These are phyloP conservation scores for Straminergon stramineum DNA, from an alignment of 225 moss, liverwort and hornwort species.

Conservation along the genomic window DNA sequence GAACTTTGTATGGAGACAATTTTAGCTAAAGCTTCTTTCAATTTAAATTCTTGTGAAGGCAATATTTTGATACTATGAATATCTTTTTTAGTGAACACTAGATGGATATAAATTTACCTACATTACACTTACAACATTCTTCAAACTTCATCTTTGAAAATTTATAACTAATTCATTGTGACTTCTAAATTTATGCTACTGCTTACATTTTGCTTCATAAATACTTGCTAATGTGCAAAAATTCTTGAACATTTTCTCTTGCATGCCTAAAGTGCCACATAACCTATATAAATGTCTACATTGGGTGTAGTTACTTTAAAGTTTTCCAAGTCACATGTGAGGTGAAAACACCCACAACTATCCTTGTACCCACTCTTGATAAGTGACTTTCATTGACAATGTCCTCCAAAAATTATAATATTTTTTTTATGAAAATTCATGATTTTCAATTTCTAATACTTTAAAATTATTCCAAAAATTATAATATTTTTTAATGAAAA, in stretches of 20 bases:
- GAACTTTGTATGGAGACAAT: neutral
- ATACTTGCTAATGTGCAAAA: neutral
- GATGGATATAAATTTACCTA: neutral
- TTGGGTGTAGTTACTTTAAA: neutral
- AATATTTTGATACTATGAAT: neutral
- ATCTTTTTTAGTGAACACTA: neutral
- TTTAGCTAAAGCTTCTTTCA: neutral
- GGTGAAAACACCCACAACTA: too few species aligned
- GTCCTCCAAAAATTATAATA: too few species aligned
- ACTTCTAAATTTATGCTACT: neutral
- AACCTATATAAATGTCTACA: neutral
- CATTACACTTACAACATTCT: neutral
- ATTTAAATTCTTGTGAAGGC: neutral
- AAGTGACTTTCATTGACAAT: too few species aligned
- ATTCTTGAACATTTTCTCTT: neutral
- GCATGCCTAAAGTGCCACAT: neutral
- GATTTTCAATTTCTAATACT: too few species aligned
- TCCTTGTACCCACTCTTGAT: fast-evolving
- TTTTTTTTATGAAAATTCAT: too few species aligned
- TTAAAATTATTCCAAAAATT: too few species aligned
- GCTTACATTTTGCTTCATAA: neutral
- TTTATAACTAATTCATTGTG: neutral
- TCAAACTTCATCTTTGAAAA: neutral
- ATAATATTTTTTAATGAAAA: too few species aligned
- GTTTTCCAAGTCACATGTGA: neutral